These are phyloP conservation scores for Helichrysum umbraculigerum DNA, from an alignment of 129 eudicot species.

Conservation along the genomic window DNA sequence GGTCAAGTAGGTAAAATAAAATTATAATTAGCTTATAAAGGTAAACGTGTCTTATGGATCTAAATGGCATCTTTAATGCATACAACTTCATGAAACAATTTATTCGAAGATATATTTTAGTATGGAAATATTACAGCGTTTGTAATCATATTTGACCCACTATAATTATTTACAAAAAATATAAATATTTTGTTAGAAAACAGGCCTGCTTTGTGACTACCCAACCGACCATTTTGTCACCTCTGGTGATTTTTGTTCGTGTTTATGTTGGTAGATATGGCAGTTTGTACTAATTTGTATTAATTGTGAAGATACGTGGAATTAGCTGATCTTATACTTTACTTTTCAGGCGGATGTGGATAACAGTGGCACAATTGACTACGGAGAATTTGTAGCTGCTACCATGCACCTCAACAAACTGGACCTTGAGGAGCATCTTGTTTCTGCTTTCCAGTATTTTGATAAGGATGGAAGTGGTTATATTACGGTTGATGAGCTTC, in stretches of 20 bases:
- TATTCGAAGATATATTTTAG: not conserved
- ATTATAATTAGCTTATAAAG: not conserved
- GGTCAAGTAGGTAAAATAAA: not conserved
- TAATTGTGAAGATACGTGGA: not conserved
- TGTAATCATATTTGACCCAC: not conserved
- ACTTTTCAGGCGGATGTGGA: conserved; percentile 73
- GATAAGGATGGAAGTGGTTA: conserved; percentile 54
- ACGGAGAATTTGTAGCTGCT: conserved; percentile 50
- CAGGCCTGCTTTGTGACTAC: not conserved
- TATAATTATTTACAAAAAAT: not conserved
- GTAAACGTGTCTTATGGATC: not conserved
- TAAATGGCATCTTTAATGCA: not conserved
- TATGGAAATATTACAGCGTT: not conserved
- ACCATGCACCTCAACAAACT: conserved; percentile 49
- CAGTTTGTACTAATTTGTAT: not conserved
- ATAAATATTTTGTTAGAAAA: not conserved
- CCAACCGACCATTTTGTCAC: not conserved
- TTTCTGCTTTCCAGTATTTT: conserved; percentile 49
- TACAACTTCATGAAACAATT: not conserved
- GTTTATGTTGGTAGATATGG: not conserved
- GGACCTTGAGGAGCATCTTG: conserved; percentile 51
- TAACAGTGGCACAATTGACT: conserved; percentile 85
- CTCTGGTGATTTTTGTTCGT: not conserved
- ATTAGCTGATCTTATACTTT: conserved; percentile 2
- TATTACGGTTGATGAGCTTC: conserved; percentile 83